phyloP scores from a whole-genome alignment of 257 asterid species.

The Sherardia arvensis region DNA sequence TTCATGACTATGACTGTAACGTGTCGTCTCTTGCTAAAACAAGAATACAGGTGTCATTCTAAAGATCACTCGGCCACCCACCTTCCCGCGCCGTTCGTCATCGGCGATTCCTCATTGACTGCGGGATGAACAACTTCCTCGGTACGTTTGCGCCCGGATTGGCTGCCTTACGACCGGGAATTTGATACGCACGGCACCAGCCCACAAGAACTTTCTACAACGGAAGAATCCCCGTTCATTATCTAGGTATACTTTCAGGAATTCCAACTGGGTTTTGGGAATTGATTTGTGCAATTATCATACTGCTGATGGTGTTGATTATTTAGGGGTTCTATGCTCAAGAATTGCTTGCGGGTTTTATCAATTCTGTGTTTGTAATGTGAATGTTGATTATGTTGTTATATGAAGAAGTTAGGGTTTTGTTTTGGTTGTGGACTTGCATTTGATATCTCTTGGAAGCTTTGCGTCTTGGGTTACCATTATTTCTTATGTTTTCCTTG shows the following conservation, averaged over 20 bases:
- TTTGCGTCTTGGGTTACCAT: constrained; percentile 66
- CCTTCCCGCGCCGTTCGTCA: constrained; percentile 81
- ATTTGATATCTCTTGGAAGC: constrained; percentile 32
- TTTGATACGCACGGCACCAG: constrained; percentile 70
- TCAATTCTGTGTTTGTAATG: too few relatives aligned
- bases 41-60: too few relatives aligned
- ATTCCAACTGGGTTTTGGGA: not conserved
- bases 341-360: too few relatives aligned
- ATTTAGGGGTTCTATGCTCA: too few relatives aligned
- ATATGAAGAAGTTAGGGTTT: not conserved
- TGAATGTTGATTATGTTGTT: not conserved
- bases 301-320: not conserved
- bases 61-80: too few relatives aligned
- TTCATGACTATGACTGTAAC: too few relatives aligned
- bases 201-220: constrained; percentile 93
- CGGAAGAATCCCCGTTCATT: constrained; percentile 92
- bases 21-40: too few relatives aligned
- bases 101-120: constrained; percentile 85
- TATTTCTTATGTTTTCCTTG: too few relatives aligned
- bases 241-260: constrained; percentile 35
- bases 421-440: not conserved
- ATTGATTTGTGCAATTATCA: not conserved
- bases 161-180: constrained; percentile 85
- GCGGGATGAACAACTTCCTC: constrained; percentile 80
- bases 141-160: constrained; percentile 89